These are phyloP conservation scores for Emmonsia crescens DNA, from an alignment of 2,329 filamentous ascomycete species.

Conservation along the genomic window DNA sequence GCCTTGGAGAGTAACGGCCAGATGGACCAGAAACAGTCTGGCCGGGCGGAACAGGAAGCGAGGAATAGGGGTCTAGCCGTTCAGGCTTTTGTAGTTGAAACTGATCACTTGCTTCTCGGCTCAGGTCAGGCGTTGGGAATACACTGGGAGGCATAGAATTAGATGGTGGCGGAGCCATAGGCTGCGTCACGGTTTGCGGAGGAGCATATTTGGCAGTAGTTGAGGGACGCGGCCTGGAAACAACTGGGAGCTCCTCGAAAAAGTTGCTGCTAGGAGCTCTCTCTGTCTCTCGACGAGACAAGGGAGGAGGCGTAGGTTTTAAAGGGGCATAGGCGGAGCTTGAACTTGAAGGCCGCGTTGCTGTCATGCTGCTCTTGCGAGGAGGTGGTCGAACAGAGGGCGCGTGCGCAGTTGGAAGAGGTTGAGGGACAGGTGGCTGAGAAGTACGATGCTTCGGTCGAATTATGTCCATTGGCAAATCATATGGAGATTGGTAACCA, in stretches of 20 bases:
- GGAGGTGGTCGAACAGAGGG: constrained; percentile 42
- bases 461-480: constrained; percentile 78
- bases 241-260: constrained; percentile 65
- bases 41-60: constrained; percentile 13
- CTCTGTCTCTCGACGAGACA: constrained; percentile 6
- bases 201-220: constrained; percentile 32
- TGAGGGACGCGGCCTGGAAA: constrained; percentile 50
- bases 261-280: constrained; percentile 43
- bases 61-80: constrained; percentile 24
- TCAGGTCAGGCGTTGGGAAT: constrained; percentile 16
- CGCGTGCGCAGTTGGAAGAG: constrained; percentile 36
- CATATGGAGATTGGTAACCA: constrained; percentile 88
- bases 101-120: constrained; percentile 16
- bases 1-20: constrained; percentile 34
- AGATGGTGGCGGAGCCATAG: constrained; percentile 17
- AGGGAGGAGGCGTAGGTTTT: constrained; percentile 10
- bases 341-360: constrained; percentile 15
- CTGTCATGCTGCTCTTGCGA: constrained; percentile 52
- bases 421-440: constrained; percentile 21
- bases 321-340: constrained; percentile 1
- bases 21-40: constrained; percentile 14
- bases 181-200: constrained; percentile 19
- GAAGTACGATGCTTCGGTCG: constrained; percentile 39
- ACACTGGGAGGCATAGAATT: constrained; percentile 16
- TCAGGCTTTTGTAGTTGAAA: constrained; percentile 24